Evolutionary conservation across 805 yeast species (phyloP), one percentile per base, ranked within the genome.

Genomic region (Kluyveromyces siamensis): DNA sequence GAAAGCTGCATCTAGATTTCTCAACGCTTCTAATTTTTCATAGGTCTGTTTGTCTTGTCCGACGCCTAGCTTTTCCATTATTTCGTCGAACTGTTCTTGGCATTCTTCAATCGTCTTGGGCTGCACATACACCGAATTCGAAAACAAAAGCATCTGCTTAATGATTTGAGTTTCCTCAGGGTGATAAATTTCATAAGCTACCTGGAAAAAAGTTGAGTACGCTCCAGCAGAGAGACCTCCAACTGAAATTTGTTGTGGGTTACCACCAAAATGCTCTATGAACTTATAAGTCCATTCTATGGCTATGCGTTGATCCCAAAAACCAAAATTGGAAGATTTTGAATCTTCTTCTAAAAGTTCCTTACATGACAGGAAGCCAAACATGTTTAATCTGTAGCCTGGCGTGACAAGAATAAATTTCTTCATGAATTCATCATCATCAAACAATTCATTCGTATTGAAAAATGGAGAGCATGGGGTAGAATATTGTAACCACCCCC

Each of bases 141-240:
- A 70, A 47, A 64, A 59, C 49, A 63, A 64, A n/a, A 61, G 53
- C 17, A 57, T 59, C 51, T 68, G 68, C 51, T 71, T 71, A 51
- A 72, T 71, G 42, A 71, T 63, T 53, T 70, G 75, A 11, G 50
- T 42, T 3, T 37, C 73, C 33, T 68, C 65, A 9, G 72, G 71
- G 48, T 72, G 68, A 52, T 72, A 72, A 10, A 70, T 35, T 51
- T 72, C 75, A 54, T 72, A 72, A 1, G 70, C 70, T 30, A 72
- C 47, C 54, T 72, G 76, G 53, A 66, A 70, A 44, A 69, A 68
- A 2, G 72, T 63, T 6, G 73, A 67, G 47, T 69, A 66, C 14
- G 72, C 66, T 7, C 81, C 81, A 5, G 80, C 77, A 36, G 73
- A 67, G 40, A 74, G 63, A 6, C 81, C 81, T 37, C 71, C 67